Conservation (phyloP, 1,139 yeast genomes). For the Diutina scorzettiae region DNA sequence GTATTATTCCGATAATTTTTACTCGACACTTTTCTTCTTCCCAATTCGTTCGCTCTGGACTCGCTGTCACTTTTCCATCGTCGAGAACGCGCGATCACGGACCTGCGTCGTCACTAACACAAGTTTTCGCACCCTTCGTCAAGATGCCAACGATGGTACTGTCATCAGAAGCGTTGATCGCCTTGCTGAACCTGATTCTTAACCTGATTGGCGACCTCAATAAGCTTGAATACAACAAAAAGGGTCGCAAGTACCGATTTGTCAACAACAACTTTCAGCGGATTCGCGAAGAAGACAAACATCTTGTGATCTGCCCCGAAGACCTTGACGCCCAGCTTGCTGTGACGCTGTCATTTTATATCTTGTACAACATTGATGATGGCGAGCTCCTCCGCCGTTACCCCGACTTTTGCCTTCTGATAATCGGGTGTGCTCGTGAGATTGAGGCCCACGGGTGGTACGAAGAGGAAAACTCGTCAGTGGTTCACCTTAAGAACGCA, state of each 20-base stretch:
- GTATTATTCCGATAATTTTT: too few relatives aligned
- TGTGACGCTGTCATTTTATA: slow-evolving; percentile 31
- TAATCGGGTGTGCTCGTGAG: slow-evolving; percentile 38
- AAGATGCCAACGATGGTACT: slow-evolving; percentile 1
- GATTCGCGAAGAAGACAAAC: slow-evolving; percentile 40
- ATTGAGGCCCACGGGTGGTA: slow-evolving; percentile 40
- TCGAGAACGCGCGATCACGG: too few relatives aligned
- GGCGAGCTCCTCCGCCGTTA: slow-evolving; percentile 22
- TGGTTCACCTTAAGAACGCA: slow-evolving; percentile 24
- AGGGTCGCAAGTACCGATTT: slow-evolving; percentile 40
- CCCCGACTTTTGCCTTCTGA: slow-evolving; percentile 36
- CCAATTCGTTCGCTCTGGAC: too few relatives aligned
- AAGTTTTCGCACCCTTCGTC: background rate
- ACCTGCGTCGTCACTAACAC: too few relatives aligned
- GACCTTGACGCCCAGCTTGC: slow-evolving; percentile 24
- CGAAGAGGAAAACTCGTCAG: slow-evolving; percentile 34
- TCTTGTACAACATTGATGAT: slow-evolving; percentile 24
- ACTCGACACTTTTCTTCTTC: too few relatives aligned
- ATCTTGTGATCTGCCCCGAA: slow-evolving; percentile 31
- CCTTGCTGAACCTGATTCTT: slow-evolving; percentile 14
- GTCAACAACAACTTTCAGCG: slow-evolving; percentile 39
- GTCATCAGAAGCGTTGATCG: slow-evolving; percentile 13
- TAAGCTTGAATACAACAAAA: slow-evolving; percentile 32
- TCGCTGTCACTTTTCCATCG: too few relatives aligned
- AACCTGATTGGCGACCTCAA: slow-evolving; percentile 18